These are phyloP conservation scores for Phaeophleospora eucalypticola DNA, from an alignment of 2,329 filamentous ascomycete species.

Conservation along the genomic window DNA sequence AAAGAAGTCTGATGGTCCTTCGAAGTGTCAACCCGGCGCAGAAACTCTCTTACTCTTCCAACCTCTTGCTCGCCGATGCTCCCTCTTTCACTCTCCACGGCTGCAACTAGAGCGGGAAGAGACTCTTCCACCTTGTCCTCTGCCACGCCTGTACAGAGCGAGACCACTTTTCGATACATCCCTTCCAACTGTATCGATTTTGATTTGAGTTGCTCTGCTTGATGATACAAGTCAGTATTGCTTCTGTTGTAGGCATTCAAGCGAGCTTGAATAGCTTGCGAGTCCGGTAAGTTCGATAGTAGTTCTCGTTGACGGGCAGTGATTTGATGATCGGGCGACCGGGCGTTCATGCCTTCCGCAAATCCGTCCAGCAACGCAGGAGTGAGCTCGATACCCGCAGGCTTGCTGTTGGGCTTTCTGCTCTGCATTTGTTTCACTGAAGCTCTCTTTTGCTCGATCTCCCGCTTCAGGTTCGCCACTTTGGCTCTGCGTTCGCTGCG, in stretches of 20 bases:
- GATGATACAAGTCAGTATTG: slow-evolving; percentile 62
- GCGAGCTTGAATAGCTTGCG: slow-evolving; percentile 55
- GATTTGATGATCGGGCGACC: slow-evolving; percentile 7
- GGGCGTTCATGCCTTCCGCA: slow-evolving; percentile 7
- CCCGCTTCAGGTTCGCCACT: slow-evolving; percentile 76
- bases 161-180: slow-evolving; percentile 84
- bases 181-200: slow-evolving; percentile 79
- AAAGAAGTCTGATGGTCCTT: background rate
- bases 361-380: slow-evolving; percentile 5
- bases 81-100: slow-evolving; percentile 75
- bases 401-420: slow-evolving; percentile 38
- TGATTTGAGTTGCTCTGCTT: slow-evolving; percentile 67
- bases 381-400: slow-evolving; percentile 29
- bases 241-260: slow-evolving; percentile 67
- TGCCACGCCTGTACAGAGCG: slow-evolving; percentile 75
- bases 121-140: slow-evolving; percentile 77
- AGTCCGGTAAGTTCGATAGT: slow-evolving; percentile 25
- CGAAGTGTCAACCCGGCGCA: slow-evolving; percentile 68
- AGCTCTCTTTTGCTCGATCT: slow-evolving; percentile 39
- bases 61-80: slow-evolving; percentile 52
- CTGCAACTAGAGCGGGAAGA: slow-evolving; percentile 73
- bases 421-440: slow-evolving; percentile 39
- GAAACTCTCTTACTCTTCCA: slow-evolving; percentile 70
- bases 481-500: slow-evolving; percentile 63
- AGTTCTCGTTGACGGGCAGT: slow-evolving; percentile 18